Base-by-base conservation (phyloP, 139 green algal genomes). In the Micractinium sp. region DNA sequence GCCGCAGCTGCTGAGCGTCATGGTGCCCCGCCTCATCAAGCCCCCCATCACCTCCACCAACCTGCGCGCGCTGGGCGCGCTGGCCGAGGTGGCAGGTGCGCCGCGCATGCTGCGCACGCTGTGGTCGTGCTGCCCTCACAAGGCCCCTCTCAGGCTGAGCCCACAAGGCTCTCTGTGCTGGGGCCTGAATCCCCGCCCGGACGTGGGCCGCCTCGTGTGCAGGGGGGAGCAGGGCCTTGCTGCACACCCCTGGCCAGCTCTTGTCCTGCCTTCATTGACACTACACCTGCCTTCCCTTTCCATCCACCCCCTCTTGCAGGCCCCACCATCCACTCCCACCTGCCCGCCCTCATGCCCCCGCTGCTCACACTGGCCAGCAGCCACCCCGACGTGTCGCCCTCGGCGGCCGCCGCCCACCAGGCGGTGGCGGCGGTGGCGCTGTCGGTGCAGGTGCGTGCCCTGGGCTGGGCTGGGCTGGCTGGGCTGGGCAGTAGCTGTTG, bases 11-110 rank as follows among this genome's bases (percentile, higher is more conserved):
- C 95, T 98, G 53, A 93, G 75, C 61, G 82, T 91, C 85, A 96
- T 98, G 85, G 88, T 97, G 85, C 96, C 96, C 13, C 94, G 93
- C 87, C 95, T 98, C 87, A 91, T 98, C 66, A 92, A 92, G 71
- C 81, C 89, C 18, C 95, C 94, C 38, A 85, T 95, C 82, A 88
- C 80, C 60, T 74, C 92, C 63, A 93, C 88, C 38, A 92, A 91
- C 41, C 81, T 97, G 39, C 61, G 71, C 1, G 96, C 96, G 0
- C 75, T 99, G 25, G 96, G 89, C 2, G 90, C 94, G n/a, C 92
- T 98, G 79, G 89, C 95, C 25, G 94, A 96, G 67, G 96, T 96
- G 29, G 96, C 96, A 86, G 93, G 93, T 92, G 69, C 0, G 75
- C 67, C 60, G 16, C 60, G 60, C 15, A 16, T 67, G 60, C 63